Conservation (phyloP, 768 basidiomycete species). For the Boletales sp. region DNA sequence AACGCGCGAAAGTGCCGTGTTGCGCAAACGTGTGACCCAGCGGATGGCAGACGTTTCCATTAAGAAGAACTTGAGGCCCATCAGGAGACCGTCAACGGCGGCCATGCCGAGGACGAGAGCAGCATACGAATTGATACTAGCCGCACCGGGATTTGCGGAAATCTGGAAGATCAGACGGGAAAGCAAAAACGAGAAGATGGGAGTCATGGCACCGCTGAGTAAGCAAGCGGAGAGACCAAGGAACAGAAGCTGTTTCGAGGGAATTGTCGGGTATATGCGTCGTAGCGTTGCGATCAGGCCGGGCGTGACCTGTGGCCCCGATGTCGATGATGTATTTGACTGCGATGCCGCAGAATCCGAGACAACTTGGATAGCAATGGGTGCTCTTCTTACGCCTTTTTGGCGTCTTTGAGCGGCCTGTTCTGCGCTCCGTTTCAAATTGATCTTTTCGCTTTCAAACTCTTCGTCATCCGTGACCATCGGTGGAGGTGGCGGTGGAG, state of each 20-base stretch:
- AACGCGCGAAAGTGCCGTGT: slow-evolving; percentile 51
- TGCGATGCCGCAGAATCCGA: slow-evolving; percentile 6
- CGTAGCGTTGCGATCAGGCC: slow-evolving; percentile 42
- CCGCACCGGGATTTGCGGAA: slow-evolving; percentile 64
- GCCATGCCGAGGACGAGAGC: slow-evolving; percentile 72
- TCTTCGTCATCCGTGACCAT: slow-evolving; percentile 36
- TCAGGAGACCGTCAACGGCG: slow-evolving; percentile 68
- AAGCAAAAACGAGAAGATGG: slow-evolving; percentile 88
- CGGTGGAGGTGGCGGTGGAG: slow-evolving; percentile 1
- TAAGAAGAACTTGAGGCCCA: slow-evolving; percentile 73
- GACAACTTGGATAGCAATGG: not conserved
- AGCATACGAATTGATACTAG: slow-evolving; percentile 66
- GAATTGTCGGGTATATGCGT: slow-evolving; percentile 65
- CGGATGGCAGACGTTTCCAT: slow-evolving; percentile 72
- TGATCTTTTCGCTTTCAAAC: slow-evolving; percentile 45
- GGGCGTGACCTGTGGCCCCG: slow-evolving; percentile 5
- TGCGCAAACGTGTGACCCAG: slow-evolving; percentile 73
- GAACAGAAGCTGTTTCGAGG: slow-evolving; percentile 65
- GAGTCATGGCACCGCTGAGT: slow-evolving; percentile 79
- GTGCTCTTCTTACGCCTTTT: slow-evolving; percentile 18
- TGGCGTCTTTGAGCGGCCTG: slow-evolving; percentile 37
- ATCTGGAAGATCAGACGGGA: slow-evolving; percentile 77
- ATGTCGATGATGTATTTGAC: not conserved
- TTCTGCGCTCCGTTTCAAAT: slow-evolving; percentile 37
- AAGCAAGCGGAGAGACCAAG: slow-evolving; percentile 69